phyloP scores from a whole-genome alignment of 495 filamentous ascomycete genomes.

The Evernia prunastri region DNA sequence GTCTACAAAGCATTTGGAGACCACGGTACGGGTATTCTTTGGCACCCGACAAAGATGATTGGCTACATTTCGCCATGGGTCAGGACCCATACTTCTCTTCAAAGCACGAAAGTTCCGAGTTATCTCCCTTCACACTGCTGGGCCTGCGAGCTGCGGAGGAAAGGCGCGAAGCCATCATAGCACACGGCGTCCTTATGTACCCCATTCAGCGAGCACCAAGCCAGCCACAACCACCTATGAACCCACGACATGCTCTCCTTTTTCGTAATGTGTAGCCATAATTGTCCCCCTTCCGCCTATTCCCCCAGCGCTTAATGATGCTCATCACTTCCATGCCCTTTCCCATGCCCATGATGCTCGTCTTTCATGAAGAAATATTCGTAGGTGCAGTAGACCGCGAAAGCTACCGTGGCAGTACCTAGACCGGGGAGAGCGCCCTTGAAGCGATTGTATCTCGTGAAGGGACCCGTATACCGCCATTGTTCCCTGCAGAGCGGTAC shows the following conservation, averaged over 20 bases:
- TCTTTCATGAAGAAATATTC: constrained; percentile 81
- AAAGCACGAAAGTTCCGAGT: background rate
- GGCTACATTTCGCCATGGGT: background rate
- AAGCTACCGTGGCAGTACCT: constrained; percentile 85
- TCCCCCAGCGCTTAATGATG: constrained; percentile 17
- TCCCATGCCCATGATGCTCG: constrained; percentile 55
- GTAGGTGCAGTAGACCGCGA: constrained; percentile 79
- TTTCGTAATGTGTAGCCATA: background rate
- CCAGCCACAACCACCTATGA: background rate
- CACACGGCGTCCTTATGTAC: background rate
- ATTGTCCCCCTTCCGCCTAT: background rate
- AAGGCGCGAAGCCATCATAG: background rate
- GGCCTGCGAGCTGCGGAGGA: background rate
- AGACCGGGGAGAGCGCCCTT: constrained; percentile 78
- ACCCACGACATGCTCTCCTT: background rate
- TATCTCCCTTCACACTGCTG: background rate
- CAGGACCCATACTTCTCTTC: background rate
- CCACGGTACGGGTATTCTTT: background rate
- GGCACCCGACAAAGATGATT: background rate
- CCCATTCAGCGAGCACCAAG: background rate
- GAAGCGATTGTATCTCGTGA: constrained; percentile 84
- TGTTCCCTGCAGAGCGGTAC: constrained; percentile 59
- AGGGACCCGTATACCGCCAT: constrained; percentile 89
- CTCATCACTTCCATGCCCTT: constrained; percentile 33
- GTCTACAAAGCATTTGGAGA: background rate